phyloP scores from a whole-genome alignment of 148 eudicot species.

The Nepenthes mirabilis region DNA sequence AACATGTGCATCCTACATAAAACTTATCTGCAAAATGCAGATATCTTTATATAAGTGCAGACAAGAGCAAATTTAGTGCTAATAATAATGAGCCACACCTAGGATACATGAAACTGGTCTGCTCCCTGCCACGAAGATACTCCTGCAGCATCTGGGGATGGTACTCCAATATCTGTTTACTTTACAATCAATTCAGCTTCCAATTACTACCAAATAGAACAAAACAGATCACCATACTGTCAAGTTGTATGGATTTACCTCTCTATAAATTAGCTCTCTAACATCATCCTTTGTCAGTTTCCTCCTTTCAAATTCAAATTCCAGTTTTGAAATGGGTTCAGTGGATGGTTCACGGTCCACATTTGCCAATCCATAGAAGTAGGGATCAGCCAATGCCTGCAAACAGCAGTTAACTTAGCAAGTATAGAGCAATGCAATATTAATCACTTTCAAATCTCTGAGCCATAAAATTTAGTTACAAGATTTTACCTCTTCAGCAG shows the following conservation, averaged over 20 bases:
- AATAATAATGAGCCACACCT: slow-evolving; percentile 28
- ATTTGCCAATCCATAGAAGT: slow-evolving; percentile 63
- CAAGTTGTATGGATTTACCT: slow-evolving; percentile 32
- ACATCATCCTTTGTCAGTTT: slow-evolving; percentile 64
- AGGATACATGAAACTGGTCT: slow-evolving; percentile 84
- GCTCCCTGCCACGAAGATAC: slow-evolving; percentile 65
- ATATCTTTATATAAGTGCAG: neutral
- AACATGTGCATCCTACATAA: no score
- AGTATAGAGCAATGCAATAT: slow-evolving; percentile 9
- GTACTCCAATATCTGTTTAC: slow-evolving; percentile 83
- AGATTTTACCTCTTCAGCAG: slow-evolving; percentile 70
- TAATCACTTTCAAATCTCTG: neutral
- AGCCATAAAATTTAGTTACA: slow-evolving; percentile 1
- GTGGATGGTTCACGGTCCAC: slow-evolving; percentile 62
- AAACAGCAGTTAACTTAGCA: neutral
- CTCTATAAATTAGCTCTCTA: slow-evolving; percentile 79
- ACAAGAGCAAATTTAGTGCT: neutral
- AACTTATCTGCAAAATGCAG: no score
- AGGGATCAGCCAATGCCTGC: slow-evolving; percentile 71
- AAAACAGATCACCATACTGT: neutral
- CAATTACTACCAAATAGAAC: slow-evolving; percentile 10
- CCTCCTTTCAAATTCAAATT: slow-evolving; percentile 77
- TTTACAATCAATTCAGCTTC: slow-evolving; percentile 19
- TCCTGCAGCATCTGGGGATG: slow-evolving; percentile 94
- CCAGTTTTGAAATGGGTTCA: slow-evolving; percentile 60